Conservation (phyloP, 345 rosid genomes). For the Gossypium ekmanianum region DNA sequence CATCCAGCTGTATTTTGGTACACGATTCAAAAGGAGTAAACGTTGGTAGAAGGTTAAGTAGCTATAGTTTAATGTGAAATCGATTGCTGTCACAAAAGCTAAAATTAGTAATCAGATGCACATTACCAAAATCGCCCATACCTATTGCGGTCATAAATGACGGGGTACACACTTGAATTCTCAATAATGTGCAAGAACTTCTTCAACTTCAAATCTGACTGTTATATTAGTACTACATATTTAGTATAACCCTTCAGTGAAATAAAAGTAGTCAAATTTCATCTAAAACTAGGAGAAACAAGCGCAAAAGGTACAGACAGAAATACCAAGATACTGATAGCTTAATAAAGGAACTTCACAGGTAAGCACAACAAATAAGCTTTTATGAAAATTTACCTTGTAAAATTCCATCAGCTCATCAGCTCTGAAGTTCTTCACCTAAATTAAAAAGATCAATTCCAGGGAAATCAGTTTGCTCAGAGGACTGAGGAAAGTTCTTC, state of each 20-base stretch:
- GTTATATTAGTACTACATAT: constrained; percentile 24
- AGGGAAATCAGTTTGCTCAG: constrained; percentile 16
- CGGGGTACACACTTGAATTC: constrained; percentile 79
- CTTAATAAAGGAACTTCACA: neutral
- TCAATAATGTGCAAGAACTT: constrained; percentile 87
- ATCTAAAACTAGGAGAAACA: neutral
- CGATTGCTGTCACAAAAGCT: neutral
- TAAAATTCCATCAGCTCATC: constrained; percentile 73
- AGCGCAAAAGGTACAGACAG: neutral
- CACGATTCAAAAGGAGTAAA: neutral
- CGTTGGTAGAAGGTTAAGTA: neutral
- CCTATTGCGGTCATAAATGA: constrained; percentile 74
- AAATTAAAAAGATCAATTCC: constrained; percentile 10
- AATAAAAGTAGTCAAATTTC: neutral
- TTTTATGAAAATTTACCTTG: constrained; percentile 40
- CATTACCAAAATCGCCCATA: constrained; percentile 25
- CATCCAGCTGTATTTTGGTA: neutral
- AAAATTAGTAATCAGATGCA: neutral
- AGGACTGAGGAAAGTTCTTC: neutral
- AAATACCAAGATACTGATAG: constrained; percentile 3
- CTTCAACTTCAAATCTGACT: constrained; percentile 90
- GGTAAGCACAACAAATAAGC: neutral
- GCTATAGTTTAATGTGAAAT: neutral
- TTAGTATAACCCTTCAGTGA: neutral
- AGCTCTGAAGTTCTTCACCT: constrained; percentile 70